These are phyloP conservation scores for Prunus mongolica DNA, from an alignment of 306 rosid genomes.

Conservation along the genomic window DNA sequence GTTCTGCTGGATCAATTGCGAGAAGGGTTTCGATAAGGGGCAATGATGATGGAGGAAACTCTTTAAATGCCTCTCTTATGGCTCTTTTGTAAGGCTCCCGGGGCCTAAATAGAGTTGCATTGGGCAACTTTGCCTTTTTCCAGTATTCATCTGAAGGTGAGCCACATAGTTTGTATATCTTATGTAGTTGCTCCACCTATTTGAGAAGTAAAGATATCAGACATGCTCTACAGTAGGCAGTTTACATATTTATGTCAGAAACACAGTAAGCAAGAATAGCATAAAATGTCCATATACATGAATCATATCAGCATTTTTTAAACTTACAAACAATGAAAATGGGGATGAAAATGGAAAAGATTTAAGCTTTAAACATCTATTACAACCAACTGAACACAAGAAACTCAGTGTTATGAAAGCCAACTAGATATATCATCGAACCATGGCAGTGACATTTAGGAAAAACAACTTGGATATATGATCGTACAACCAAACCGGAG, in stretches of 20 bases:
- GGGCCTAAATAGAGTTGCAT: slow-evolving; percentile 85
- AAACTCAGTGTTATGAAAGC: not conserved
- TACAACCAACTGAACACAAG: not conserved
- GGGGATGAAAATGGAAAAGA: not conserved
- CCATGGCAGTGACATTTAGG: not conserved
- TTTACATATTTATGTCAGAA: slow-evolving; percentile 4
- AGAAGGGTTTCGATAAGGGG: slow-evolving; percentile 81
- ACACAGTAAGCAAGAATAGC: not conserved
- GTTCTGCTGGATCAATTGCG: slow-evolving; percentile 83
- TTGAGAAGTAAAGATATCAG: slow-evolving; percentile 25
- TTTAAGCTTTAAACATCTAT: not conserved
- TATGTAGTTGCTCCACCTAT: slow-evolving; percentile 95
- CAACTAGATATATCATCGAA: not conserved
- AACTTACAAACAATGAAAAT: not conserved
- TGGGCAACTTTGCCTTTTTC: slow-evolving; percentile 79
- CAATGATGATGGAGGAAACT: slow-evolving; percentile 74
- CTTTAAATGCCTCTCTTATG: slow-evolving; percentile 67
- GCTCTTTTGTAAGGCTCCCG: slow-evolving; percentile 78
- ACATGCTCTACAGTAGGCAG: not conserved
- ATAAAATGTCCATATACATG: not conserved
- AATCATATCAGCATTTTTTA: not conserved
- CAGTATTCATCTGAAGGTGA: slow-evolving; percentile 94
- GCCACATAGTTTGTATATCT: slow-evolving; percentile 94
- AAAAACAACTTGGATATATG: not conserved
- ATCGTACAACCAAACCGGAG: not conserved